Percentiles rank a stretch among this genome's conserved stretches.
Conservation (phyloP, 176 grass and related monocot species). For the Guadua angustifolia region DNA sequence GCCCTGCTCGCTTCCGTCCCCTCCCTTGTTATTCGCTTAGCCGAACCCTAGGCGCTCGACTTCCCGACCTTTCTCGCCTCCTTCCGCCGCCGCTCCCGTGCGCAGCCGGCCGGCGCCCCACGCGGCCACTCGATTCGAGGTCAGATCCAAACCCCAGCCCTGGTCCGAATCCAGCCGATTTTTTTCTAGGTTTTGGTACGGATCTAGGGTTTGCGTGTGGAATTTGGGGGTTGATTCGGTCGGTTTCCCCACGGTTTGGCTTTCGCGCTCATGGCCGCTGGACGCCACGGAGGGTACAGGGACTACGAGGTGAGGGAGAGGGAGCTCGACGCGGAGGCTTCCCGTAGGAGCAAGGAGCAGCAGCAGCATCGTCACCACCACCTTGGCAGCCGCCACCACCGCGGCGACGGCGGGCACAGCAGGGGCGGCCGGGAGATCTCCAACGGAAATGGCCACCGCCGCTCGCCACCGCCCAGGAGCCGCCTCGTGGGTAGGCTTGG, state of each 20-base stretch:
- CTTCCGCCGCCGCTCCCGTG: not conserved
- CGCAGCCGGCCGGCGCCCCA: not conserved
- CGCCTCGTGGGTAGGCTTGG: slow-evolving; percentile 46
- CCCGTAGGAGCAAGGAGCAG: slow-evolving; percentile 52
- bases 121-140: slow-evolving; percentile 29
- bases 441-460: slow-evolving; percentile 52
- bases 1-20: slow-evolving; percentile 52
- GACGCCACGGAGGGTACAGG: slow-evolving; percentile 55
- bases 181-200: slow-evolving; percentile 53
- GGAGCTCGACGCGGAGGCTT: slow-evolving; percentile 55
- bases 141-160: slow-evolving; percentile 38
- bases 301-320: slow-evolving; percentile 67
- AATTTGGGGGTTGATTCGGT: slow-evolving; percentile 17
- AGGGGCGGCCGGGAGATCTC: slow-evolving; percentile 45
- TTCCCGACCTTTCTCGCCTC: slow-evolving; percentile 10
- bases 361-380: not conserved
- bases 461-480: slow-evolving; percentile 48
- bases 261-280: slow-evolving; percentile 53
- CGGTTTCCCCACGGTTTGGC: slow-evolving; percentile 22
- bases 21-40: not conserved
- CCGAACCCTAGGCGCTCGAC: not conserved
- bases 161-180: slow-evolving; percentile 28
- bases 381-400: slow-evolving; percentile 24
- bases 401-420: slow-evolving; percentile 42
- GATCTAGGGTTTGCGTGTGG: slow-evolving; percentile 57